phyloP scores from a whole-genome alignment of 1,139 yeast species.

The Yamadazyma pseudoaaseri region DNA sequence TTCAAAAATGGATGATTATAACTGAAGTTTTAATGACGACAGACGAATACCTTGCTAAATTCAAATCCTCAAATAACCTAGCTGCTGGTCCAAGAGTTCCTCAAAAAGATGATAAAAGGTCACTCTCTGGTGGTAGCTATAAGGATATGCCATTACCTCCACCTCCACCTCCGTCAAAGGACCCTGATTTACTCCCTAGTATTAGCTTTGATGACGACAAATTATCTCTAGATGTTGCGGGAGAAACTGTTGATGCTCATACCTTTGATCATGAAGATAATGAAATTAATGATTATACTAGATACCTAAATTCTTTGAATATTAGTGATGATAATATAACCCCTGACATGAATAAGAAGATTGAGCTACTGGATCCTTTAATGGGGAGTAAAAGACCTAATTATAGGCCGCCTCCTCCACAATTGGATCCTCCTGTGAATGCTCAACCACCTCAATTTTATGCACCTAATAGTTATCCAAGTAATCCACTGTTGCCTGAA shows the following conservation, averaged over 20 bases:
- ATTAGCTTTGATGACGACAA: constrained; percentile 17
- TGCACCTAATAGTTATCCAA: not conserved
- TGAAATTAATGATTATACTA: constrained; percentile 13
- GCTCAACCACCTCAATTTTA: not conserved
- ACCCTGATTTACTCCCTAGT: constrained; percentile 18
- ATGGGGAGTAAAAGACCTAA: constrained; percentile 3
- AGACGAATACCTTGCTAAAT: constrained; percentile 35
- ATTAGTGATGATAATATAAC: constrained; percentile 13
- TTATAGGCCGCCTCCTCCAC: constrained; percentile 19
- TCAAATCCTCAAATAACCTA: constrained; percentile 11
- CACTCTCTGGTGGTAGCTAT: constrained; percentile 18
- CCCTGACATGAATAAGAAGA: constrained; percentile 1
- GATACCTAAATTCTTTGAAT: constrained; percentile 14
- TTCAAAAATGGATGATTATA: constrained; percentile 79
- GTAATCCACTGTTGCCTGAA: not conserved
- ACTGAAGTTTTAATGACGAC: constrained; percentile 62
- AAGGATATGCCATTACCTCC: constrained; percentile 35
- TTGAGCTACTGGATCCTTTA: constrained; percentile 2
- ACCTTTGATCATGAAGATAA: constrained; percentile 5
- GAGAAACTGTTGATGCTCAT: constrained; percentile 6
- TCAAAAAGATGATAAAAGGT: constrained; percentile 13
- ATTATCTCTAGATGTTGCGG: constrained; percentile 10
- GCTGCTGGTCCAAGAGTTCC: constrained; percentile 13
- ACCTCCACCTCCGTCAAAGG: constrained; percentile 26
- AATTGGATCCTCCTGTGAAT: constrained; percentile 5